Percentiles rank a stretch among this genome's conserved stretches.
Conservation (phyloP, 2,329 filamentous ascomycete species). For the Ophiocordyceps australis region DNA sequence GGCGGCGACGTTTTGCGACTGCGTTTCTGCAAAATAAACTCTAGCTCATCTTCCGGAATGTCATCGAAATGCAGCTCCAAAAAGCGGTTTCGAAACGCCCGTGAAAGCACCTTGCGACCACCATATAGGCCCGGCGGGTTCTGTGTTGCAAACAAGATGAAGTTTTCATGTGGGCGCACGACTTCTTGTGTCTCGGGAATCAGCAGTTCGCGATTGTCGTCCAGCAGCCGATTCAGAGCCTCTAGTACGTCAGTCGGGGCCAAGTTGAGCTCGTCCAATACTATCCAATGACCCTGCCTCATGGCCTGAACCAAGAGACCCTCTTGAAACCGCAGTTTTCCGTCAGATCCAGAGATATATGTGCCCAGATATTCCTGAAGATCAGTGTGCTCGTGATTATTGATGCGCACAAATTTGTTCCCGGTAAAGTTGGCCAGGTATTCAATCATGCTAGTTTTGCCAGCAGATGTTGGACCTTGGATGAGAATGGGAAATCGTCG, state of each 20-base stretch:
- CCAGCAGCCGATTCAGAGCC: conserved; percentile 82
- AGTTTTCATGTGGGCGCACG: conserved; percentile 80
- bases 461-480: conserved; percentile 90
- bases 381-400: conserved; percentile 98
- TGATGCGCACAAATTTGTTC: conserved; percentile 95
- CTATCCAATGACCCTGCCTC: conserved; percentile 90
- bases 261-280: conserved; percentile 91
- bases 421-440: conserved; percentile 93
- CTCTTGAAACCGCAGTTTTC: conserved; percentile 79
- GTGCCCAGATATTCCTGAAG: conserved; percentile 94
- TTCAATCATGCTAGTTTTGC: conserved; percentile 99
- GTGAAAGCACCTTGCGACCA: conserved; percentile 78
- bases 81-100: conserved; percentile 93
- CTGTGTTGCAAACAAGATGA: conserved; percentile 96
- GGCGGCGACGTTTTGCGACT: conserved; percentile 77
- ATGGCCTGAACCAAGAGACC: conserved; percentile 85
- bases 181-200: conserved; percentile 94
- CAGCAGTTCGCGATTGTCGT: conserved; percentile 89
- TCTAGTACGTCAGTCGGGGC: conserved; percentile 95
- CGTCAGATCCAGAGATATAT: conserved; percentile 73
- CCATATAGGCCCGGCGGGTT: conserved; percentile 94
- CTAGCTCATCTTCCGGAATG: conserved; percentile 86
- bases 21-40: conserved; percentile 75
- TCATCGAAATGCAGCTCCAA: conserved; percentile 96
- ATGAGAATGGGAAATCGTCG: conserved; percentile 84